Conservation (phyloP, 2,329 filamentous ascomycete species). For the Cadophora luteo-olivacea region DNA sequence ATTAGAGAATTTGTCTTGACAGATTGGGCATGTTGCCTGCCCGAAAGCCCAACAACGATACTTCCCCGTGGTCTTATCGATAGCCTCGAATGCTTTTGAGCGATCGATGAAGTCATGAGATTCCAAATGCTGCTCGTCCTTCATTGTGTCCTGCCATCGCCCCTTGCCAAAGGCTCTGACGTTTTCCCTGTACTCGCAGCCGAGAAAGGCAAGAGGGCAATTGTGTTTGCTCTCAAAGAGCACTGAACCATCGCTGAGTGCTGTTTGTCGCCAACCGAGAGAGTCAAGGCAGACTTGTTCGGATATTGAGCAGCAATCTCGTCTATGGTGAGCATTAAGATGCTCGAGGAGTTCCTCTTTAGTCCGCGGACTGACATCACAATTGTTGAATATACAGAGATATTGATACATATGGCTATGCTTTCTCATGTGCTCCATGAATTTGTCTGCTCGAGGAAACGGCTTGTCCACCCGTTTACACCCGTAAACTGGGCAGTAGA, state of each 20-base stretch:
- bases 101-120: conserved; percentile 23
- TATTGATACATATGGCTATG: conserved; percentile 14
- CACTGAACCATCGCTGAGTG: not conserved
- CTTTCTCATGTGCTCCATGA: conserved; percentile 28
- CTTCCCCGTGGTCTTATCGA: not conserved
- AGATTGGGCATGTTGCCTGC: conserved; percentile 10
- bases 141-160: not conserved
- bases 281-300: not conserved
- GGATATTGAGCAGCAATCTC: not conserved
- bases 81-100: conserved; percentile 19
- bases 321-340: not conserved
- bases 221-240: conserved; percentile 1
- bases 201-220: conserved; percentile 27
- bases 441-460: conserved; percentile 27
- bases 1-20: not conserved
- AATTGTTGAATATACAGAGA: conserved; percentile 23
- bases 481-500: conserved; percentile 25
- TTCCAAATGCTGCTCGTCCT: not conserved
- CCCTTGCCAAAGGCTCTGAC: not conserved
- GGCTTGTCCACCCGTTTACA: conserved; percentile 24
- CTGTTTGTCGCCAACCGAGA: conserved; percentile 2
- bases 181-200: conserved; percentile 8
- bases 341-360: conserved; percentile 15
- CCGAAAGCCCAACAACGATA: not conserved
- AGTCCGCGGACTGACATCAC: conserved; percentile 20